These are phyloP conservation scores for Puccinia polysora DNA, from an alignment of 1,284 basidiomycete species.

Conservation along the genomic window DNA sequence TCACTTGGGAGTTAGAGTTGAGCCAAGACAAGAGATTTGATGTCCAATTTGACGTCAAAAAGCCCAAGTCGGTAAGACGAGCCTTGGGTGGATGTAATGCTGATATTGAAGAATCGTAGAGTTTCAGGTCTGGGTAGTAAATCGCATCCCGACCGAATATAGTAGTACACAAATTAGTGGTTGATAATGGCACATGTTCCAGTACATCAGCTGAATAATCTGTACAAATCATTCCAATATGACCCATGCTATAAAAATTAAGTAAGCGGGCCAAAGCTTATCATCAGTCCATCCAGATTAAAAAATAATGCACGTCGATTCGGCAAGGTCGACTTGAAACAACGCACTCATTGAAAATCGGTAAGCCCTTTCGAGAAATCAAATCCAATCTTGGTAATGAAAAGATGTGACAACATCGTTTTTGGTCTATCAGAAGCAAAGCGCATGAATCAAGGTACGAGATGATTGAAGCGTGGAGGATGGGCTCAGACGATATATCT, in stretches of 20 bases:
- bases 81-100: slow-evolving; percentile 11
- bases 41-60: slow-evolving; percentile 15
- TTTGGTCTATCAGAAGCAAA: slow-evolving; percentile 36
- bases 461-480: slow-evolving; percentile 22
- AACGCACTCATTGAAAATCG: slow-evolving; percentile 14
- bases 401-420: slow-evolving; percentile 15
- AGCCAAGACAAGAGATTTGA: slow-evolving; percentile 39
- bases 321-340: not conserved
- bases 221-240: not conserved
- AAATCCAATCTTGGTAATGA: slow-evolving; percentile 31
- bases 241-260: not conserved
- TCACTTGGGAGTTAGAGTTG: not conserved
- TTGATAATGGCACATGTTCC: not conserved
- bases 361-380: slow-evolving; percentile 32
- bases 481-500: slow-evolving; percentile 8
- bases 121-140: slow-evolving; percentile 12
- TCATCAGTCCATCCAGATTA: not conserved
- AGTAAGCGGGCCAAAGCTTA: not conserved
- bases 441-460: slow-evolving; percentile 16
- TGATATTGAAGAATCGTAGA: slow-evolving; percentile 10
- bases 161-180: slow-evolving; percentile 16
- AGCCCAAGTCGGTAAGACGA: not conserved
- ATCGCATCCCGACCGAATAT: slow-evolving; percentile 30
- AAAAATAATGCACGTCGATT: not conserved
- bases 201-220: slow-evolving; percentile 35